These are phyloP conservation scores for Trichaptum fuscoviolaceum DNA, from an alignment of 768 basidiomycete genomes.

Conservation along the genomic window DNA sequence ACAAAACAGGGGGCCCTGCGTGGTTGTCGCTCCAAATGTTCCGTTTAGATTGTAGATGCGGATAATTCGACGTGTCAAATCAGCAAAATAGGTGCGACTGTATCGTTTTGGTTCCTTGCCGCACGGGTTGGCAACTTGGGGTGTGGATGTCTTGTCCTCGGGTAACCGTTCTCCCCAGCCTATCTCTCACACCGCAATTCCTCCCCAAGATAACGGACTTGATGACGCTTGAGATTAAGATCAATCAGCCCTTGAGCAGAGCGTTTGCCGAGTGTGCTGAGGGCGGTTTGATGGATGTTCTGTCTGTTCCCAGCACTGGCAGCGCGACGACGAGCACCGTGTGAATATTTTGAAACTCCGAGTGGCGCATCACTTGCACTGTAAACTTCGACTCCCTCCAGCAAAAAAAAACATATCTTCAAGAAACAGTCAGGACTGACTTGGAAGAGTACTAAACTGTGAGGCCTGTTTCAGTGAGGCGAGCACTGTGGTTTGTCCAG, in stretches of 20 bases:
- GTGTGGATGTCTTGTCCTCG: background rate
- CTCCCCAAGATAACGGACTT: background rate
- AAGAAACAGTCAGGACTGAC: background rate
- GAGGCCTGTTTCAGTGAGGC: background rate
- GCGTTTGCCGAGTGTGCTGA: background rate
- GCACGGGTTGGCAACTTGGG: background rate
- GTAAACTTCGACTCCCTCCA: background rate
- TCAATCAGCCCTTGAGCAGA: background rate
- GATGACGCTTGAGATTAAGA: background rate
- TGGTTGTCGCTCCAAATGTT: background rate
- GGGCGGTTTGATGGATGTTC: background rate
- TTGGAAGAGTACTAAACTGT: too few relatives aligned
- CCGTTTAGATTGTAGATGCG: background rate
- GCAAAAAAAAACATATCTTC: background rate
- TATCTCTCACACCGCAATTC: background rate
- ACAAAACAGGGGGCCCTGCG: background rate
- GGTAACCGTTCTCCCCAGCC: background rate
- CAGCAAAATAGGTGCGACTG: background rate
- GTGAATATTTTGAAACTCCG: background rate
- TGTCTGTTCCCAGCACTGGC: background rate
- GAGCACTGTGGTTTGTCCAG: background rate
- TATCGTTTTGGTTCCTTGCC: background rate
- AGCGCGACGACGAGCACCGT: background rate
- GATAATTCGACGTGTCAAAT: background rate
- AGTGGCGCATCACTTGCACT: background rate